Conservation (phyloP, 2,329 filamentous ascomycete species). For the Aspergillus sp. region DNA sequence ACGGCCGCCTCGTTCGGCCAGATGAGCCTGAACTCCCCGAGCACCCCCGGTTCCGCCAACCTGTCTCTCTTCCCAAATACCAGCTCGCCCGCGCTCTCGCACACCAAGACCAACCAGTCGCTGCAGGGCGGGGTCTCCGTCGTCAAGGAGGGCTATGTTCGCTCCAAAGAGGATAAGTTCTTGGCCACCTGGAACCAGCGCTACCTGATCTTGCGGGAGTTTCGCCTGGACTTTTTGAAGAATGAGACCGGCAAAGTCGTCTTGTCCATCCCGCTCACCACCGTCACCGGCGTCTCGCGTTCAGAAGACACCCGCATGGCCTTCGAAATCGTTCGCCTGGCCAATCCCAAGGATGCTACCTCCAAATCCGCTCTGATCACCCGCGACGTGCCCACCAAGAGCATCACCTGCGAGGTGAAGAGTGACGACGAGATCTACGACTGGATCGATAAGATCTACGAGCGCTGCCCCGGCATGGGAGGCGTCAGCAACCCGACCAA, state of each 20-base stretch:
- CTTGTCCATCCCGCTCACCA: slow-evolving; percentile 80
- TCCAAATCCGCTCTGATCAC: slow-evolving; percentile 70
- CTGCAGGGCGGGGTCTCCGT: slow-evolving; percentile 68
- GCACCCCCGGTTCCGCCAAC: slow-evolving; percentile 53
- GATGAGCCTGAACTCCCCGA: slow-evolving; percentile 68
- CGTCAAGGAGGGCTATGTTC: slow-evolving; percentile 63
- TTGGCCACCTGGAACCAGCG: slow-evolving; percentile 87
- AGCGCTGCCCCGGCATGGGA: slow-evolving; percentile 93
- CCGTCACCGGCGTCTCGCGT: slow-evolving; percentile 85
- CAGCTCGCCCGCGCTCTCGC: slow-evolving; percentile 68
- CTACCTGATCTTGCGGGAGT: slow-evolving; percentile 87
- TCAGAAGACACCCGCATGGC: slow-evolving; percentile 90
- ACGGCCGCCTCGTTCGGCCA: slow-evolving; percentile 67
- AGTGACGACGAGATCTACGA: slow-evolving; percentile 96
- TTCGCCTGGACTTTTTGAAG: slow-evolving; percentile 92
- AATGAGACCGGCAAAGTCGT: slow-evolving; percentile 82
- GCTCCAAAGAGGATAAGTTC: slow-evolving; percentile 74
- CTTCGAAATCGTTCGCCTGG: slow-evolving; percentile 82
- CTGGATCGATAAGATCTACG: slow-evolving; percentile 98
- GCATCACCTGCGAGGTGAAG: slow-evolving; percentile 89
- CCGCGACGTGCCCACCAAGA: slow-evolving; percentile 76
- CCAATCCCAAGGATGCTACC: slow-evolving; percentile 59
- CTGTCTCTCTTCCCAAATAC: slow-evolving; percentile 67
- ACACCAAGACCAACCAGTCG: slow-evolving; percentile 57
- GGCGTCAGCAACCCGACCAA: slow-evolving; percentile 98